Evolutionary conservation across 139 green algal genomes (phyloP).

Genomic region (Auxenochlorella pyrenoidosa): DNA sequence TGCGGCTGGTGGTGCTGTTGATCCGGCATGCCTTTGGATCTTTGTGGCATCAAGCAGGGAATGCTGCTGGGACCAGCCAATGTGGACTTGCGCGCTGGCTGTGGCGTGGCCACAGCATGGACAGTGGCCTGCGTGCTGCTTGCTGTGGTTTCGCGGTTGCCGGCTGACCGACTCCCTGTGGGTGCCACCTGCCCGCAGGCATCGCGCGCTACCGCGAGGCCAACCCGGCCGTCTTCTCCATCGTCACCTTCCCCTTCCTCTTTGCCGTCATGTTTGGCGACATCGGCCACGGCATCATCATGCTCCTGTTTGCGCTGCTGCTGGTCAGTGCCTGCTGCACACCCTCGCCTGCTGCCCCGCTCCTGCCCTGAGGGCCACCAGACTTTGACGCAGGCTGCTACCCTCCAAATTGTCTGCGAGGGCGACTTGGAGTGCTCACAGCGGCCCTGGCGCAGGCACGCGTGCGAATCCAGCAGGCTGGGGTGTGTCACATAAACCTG

Average conservation of each 20-base stretch:
- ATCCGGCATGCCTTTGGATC: neutral
- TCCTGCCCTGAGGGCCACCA: too few relatives aligned
- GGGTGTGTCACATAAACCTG: too few relatives aligned
- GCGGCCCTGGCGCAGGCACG: too few relatives aligned
- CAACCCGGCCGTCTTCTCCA: constrained; percentile 96
- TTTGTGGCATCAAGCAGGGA: neutral
- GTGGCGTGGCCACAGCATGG: too few relatives aligned
- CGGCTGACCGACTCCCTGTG: neutral
- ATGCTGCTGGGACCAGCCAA: neutral
- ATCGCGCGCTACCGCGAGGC: constrained; percentile 94
- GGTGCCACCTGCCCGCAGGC: constrained; percentile 42
- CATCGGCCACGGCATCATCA: constrained; percentile 92
- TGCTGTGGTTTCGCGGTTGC: too few relatives aligned
- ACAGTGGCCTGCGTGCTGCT: too few relatives aligned
- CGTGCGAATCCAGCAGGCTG: too few relatives aligned
- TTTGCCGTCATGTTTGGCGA: constrained; percentile 99
- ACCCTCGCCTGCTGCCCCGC: too few relatives aligned
- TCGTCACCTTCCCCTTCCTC: constrained; percentile 99
- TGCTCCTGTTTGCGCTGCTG: constrained; percentile 82
- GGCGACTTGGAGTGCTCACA: too few relatives aligned
- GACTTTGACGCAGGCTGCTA: too few relatives aligned
- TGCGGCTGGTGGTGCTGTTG: neutral
- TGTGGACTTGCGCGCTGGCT: too few relatives aligned
- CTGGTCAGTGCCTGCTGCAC: constrained; percentile 52
- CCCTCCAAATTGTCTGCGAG: too few relatives aligned